phyloP scores from a whole-genome alignment of 208 protist genomes.

The Trypanosoma cruzi region DNA sequence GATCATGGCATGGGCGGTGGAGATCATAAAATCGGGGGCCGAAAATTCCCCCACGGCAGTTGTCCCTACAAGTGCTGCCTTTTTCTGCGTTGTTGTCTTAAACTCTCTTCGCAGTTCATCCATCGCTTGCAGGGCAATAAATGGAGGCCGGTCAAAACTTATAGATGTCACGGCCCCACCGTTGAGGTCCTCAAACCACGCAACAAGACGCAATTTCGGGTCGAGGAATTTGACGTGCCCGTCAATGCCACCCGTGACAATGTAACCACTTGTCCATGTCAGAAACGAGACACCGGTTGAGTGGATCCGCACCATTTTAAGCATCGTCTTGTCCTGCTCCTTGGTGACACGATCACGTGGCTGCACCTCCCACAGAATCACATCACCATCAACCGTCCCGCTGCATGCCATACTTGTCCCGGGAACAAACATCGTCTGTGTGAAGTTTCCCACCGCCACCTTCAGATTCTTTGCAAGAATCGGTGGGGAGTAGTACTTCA shows the following conservation, averaged over 20 bases:
- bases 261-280: constrained; percentile 67
- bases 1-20: constrained; percentile 91
- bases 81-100: constrained; percentile 37
- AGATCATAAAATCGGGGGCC: constrained; percentile 91
- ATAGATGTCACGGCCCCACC: constrained; percentile 92
- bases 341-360: constrained; percentile 78
- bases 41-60: constrained; percentile 63
- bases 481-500: constrained; percentile 92
- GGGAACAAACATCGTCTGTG: constrained; percentile 87
- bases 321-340: constrained; percentile 87
- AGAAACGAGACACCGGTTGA: constrained; percentile 78
- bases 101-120: constrained; percentile 41
- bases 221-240: constrained; percentile 96
- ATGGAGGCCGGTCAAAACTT: constrained; percentile 76
- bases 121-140: constrained; percentile 18
- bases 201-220: constrained; percentile 90
- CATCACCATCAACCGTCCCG: constrained; percentile 93
- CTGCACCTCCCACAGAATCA: constrained; percentile 91
- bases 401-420: constrained; percentile 86
- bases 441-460: constrained; percentile 89
- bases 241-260: constrained; percentile 95
- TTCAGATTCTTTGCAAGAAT: constrained; percentile 79
- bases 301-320: constrained; percentile 94
- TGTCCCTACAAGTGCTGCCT: constrained; percentile 42
- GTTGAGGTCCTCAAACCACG: constrained; percentile 96